Conservation (phyloP, 1,284 basidiomycete genomes). For the Pseudozyma pruni region DNA sequence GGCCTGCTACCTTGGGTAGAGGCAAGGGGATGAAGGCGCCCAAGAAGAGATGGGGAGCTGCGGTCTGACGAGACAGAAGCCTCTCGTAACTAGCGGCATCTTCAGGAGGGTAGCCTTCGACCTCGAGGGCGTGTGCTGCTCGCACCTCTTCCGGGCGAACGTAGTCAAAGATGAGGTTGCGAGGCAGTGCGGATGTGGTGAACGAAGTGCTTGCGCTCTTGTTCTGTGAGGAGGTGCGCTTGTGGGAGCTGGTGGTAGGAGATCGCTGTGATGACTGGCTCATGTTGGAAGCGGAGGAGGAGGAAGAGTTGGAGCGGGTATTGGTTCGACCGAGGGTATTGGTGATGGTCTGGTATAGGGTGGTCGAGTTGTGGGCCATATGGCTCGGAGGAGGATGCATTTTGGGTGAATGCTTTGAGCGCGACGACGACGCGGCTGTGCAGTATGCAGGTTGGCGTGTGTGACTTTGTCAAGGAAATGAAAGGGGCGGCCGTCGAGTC, state of each 20-base stretch:
- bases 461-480: not conserved
- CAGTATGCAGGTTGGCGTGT: slow-evolving; percentile 9
- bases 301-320: slow-evolving; percentile 45
- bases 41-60: slow-evolving; percentile 62
- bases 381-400: slow-evolving; percentile 52
- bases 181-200: slow-evolving; percentile 35
- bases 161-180: slow-evolving; percentile 53
- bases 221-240: slow-evolving; percentile 29
- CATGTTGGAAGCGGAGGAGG: slow-evolving; percentile 40
- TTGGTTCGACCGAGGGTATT: slow-evolving; percentile 34
- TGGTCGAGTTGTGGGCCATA: slow-evolving; percentile 48
- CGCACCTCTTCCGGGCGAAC: slow-evolving; percentile 57
- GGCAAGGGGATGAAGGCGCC: slow-evolving; percentile 59
- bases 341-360: slow-evolving; percentile 50
- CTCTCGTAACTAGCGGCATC: slow-evolving; percentile 57
- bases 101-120: slow-evolving; percentile 49
- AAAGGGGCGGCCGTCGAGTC: too few relatives aligned
- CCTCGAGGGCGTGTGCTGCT: slow-evolving; percentile 52
- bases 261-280: slow-evolving; percentile 38
- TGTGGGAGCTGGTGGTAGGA: slow-evolving; percentile 26
- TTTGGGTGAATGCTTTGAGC: slow-evolving; percentile 6
- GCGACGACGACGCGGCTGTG: not conserved
- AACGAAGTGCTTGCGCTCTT: slow-evolving; percentile 4
- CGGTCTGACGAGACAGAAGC: slow-evolving; percentile 51
- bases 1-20: slow-evolving; percentile 61